These are phyloP conservation scores for Ceratocystiopsis brevicomis DNA, from an alignment of 2,329 filamentous ascomycete species.

Conservation along the genomic window DNA sequence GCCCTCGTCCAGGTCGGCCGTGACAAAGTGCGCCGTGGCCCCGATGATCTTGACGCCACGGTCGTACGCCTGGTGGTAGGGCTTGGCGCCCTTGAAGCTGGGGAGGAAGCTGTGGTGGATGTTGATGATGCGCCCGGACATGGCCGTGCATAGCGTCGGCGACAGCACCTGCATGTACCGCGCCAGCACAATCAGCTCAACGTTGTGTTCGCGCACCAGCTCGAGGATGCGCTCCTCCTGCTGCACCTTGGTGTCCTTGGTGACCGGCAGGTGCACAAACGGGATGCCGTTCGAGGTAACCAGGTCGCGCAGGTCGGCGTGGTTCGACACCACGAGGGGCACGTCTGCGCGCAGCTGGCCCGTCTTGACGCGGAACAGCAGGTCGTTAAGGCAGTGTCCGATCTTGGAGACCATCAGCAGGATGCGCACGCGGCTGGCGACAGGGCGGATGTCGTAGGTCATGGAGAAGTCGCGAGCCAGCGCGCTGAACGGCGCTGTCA, in stretches of 20 bases:
- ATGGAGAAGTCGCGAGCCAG: constrained; percentile 46
- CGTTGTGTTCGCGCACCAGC: constrained; percentile 45
- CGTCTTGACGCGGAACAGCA: constrained; percentile 55
- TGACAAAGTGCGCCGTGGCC: constrained; percentile 72
- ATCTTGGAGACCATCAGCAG: constrained; percentile 85
- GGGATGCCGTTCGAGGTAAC: constrained; percentile 57
- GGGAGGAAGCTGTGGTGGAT: constrained; percentile 80
- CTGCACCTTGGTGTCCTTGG: constrained; percentile 53
- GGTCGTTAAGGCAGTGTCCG: constrained; percentile 49
- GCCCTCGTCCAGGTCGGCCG: constrained; percentile 67
- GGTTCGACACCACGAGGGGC: constrained; percentile 66
- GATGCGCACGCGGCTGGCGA: constrained; percentile 51
- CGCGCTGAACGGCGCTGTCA: constrained; percentile 36
- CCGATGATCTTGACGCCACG: constrained; percentile 79
- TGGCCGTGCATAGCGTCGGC: constrained; percentile 52
- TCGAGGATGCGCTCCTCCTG: constrained; percentile 57
- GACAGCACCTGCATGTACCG: constrained; percentile 80
- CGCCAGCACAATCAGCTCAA: constrained; percentile 65
- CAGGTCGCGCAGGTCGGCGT: constrained; percentile 51
- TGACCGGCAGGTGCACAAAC: constrained; percentile 68
- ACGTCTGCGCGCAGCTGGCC: constrained; percentile 54
- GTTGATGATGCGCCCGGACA: constrained; percentile 80
- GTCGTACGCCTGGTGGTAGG: constrained; percentile 75
- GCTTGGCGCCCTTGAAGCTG: constrained; percentile 73
- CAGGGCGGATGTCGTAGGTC: constrained; percentile 52